Percentiles rank a stretch among this genome's conserved stretches.
Evolutionary conservation across 169 alveolate genomes (phyloP).

Genomic region (Plasmodium inui): DNA sequence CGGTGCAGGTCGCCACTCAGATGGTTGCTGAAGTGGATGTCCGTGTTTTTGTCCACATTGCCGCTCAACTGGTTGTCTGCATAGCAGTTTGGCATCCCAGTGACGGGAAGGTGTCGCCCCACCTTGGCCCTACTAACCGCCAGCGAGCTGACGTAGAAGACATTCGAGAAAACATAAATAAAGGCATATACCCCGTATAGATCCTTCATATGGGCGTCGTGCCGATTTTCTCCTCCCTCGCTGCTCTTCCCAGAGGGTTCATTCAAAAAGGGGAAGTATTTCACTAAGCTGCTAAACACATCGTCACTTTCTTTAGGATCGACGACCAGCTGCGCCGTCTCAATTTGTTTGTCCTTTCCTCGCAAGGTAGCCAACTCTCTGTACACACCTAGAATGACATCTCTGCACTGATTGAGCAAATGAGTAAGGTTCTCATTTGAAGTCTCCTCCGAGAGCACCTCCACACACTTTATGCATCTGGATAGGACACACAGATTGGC

Average conservation of each 20-base stretch:
- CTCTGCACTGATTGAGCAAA: not conserved
- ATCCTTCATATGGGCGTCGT: slow-evolving; percentile 5
- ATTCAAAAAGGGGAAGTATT: slow-evolving; percentile 27
- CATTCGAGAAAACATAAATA: slow-evolving; percentile 21
- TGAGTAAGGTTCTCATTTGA: not conserved
- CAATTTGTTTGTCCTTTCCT: not conserved
- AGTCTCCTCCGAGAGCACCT: slow-evolving; percentile 13
- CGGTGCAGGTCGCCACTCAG: not conserved
- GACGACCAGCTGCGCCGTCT: not conserved
- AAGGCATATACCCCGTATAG: slow-evolving; percentile 31
- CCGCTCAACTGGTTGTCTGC: not conserved
- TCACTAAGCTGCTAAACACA: slow-evolving; percentile 2
- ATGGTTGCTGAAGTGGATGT: not conserved
- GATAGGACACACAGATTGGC: slow-evolving; percentile 3
- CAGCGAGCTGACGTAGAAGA: slow-evolving; percentile 13
- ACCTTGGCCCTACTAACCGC: slow-evolving; percentile 1
- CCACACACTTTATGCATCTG: slow-evolving; percentile 1
- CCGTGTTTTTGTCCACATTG: not conserved
- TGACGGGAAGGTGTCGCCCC: not conserved
- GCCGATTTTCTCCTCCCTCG: not conserved
- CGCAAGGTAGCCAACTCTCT: slow-evolving; percentile 8
- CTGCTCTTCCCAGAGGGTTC: slow-evolving; percentile 5
- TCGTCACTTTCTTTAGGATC: not conserved
- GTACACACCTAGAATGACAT: not conserved
- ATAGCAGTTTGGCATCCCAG: not conserved